phyloP scores from a whole-genome alignment of 768 basidiomycete species.

The Asterophora parasitica region DNA sequence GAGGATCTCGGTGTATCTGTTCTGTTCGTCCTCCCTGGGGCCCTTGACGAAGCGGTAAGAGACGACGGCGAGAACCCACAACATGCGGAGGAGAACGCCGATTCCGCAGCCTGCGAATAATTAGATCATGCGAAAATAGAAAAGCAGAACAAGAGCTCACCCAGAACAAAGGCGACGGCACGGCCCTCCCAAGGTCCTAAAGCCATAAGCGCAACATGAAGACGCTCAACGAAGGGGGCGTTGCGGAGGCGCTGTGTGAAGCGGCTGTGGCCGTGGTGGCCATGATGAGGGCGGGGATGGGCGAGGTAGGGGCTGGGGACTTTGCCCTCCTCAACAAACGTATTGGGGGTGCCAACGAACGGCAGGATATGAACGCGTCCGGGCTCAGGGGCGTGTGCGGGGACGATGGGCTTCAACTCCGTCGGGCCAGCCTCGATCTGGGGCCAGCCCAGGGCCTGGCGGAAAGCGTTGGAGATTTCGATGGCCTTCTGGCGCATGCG shows the following conservation, averaged over 20 bases:
- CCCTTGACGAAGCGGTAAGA: constrained; percentile 51
- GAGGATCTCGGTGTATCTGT: constrained; percentile 33
- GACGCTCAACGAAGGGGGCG: constrained; percentile 49
- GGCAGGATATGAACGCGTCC: constrained; percentile 32
- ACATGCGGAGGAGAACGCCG: constrained; percentile 76
- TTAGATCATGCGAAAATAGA: neutral
- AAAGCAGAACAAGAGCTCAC: constrained; percentile 25
- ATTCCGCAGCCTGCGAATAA: constrained; percentile 64
- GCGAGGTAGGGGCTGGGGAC: constrained; percentile 13
- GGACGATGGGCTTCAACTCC: neutral
- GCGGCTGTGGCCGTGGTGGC: constrained; percentile 19
- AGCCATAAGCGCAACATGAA: constrained; percentile 60
- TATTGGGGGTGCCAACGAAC: constrained; percentile 24
- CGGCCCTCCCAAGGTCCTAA: constrained; percentile 83
- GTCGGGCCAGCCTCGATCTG: constrained; percentile 30
- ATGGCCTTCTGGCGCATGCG: constrained; percentile 45
- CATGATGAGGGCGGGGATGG: constrained; percentile 22
- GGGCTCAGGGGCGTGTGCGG: neutral
- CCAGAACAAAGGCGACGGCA: constrained; percentile 78
- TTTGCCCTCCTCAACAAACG: constrained; percentile 11
- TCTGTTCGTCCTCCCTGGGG: constrained; percentile 32
- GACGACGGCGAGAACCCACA: constrained; percentile 68
- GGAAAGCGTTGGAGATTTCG: constrained; percentile 49
- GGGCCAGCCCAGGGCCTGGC: constrained; percentile 51
- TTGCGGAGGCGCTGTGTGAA: constrained; percentile 24